Evolutionary conservation across 1,284 basidiomycete species (phyloP).

Genomic region (Sanghuangporus baumii): DNA sequence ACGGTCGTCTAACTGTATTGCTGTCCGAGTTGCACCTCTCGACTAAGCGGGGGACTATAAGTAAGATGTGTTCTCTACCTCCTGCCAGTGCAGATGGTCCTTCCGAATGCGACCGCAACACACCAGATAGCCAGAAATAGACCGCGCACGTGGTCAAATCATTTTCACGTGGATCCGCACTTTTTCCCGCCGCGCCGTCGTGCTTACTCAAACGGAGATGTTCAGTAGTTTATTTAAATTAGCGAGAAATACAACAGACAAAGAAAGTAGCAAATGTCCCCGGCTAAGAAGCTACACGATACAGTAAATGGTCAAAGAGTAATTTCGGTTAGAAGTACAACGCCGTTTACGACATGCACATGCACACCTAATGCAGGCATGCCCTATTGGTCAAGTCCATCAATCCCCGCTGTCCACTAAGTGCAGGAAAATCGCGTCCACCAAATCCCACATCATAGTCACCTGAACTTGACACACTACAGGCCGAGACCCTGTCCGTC

Average conservation of each 20-base stretch:
- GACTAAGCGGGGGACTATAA: background rate
- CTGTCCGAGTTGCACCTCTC: background rate
- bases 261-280: background rate
- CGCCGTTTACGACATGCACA: background rate
- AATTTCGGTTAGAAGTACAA: conserved; percentile 6
- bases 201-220: background rate
- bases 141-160: background rate
- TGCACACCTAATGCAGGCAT: background rate
- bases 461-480: background rate
- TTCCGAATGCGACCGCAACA: background rate
- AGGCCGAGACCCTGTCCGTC: conserved; percentile 61
- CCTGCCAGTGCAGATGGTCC: no score
- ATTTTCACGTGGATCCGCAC: background rate
- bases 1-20: background rate
- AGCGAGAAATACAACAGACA: background rate
- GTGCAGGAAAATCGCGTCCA: background rate
- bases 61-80: background rate
- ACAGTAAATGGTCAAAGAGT: background rate
- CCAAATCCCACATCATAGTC: background rate
- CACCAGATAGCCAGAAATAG: background rate
- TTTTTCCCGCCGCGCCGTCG: no score
- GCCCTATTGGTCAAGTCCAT: background rate
- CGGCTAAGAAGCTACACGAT: background rate
- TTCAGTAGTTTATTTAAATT: background rate
- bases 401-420: background rate